These are phyloP conservation scores for Fragilariopsis cylindrus DNA, from an alignment of 108 stramenopile genomes.

Conservation along the genomic window DNA sequence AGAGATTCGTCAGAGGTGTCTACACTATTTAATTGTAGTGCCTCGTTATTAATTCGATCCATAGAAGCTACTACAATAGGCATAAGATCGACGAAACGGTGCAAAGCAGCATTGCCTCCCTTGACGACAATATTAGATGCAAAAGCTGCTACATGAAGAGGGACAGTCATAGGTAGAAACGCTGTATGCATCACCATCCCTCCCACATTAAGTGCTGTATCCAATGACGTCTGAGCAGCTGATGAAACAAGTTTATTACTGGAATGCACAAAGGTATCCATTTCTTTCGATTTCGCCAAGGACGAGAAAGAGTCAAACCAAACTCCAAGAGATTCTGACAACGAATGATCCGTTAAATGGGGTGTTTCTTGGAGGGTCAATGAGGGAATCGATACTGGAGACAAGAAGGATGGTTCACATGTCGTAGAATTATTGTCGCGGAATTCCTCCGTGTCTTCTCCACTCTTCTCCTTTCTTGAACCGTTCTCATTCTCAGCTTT, in stretches of 20 bases:
- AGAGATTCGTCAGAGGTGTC: not conserved
- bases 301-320: constrained; percentile 29
- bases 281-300: constrained; percentile 38
- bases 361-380: constrained; percentile 5
- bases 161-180: constrained; percentile 44
- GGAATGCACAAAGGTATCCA: constrained; percentile 33
- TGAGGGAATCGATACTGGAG: not conserved
- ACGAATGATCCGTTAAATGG: constrained; percentile 12
- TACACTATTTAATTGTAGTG: too few species aligned
- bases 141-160: constrained; percentile 36
- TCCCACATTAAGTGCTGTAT: constrained; percentile 30
- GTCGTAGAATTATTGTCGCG: too few species aligned
- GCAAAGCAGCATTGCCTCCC: constrained; percentile 18
- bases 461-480: too few species aligned
- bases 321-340: constrained; percentile 29
- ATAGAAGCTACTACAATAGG: not conserved
- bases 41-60: too few species aligned
- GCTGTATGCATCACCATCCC: constrained; percentile 35
- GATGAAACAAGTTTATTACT: constrained; percentile 24
- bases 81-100: constrained; percentile 7
- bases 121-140: constrained; percentile 29
- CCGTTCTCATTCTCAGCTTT: too few species aligned
- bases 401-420: too few species aligned
- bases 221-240: constrained; percentile 6
- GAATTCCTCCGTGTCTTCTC: too few species aligned